Conservation (phyloP, 331 rosid genomes). For the Quercus phellos region DNA sequence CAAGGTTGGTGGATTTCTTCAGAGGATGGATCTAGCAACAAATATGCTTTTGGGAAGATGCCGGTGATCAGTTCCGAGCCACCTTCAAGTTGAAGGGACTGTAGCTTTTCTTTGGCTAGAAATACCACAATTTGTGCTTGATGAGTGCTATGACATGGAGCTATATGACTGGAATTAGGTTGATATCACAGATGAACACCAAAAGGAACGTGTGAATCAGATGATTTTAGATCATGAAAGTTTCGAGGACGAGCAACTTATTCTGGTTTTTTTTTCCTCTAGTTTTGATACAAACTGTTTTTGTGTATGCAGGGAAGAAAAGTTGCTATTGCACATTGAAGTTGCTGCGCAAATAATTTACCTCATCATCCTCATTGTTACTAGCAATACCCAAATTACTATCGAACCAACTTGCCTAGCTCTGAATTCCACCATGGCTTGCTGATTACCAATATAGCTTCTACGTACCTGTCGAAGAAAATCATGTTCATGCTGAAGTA, state of each 20-base stretch:
- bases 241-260: conserved; percentile 66
- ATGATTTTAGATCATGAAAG: conserved; percentile 87
- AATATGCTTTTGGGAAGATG: conserved; percentile 93
- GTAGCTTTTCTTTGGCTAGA: conserved; percentile 91
- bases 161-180: conserved; percentile 83
- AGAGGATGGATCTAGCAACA: conserved; percentile 91
- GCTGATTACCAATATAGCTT: too few species aligned
- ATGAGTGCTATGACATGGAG: conserved; percentile 97
- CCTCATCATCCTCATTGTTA: too few species aligned
- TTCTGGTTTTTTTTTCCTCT: background rate
- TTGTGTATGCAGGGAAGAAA: too few species aligned
- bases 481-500: too few species aligned
- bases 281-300: too few species aligned
- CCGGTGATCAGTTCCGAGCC: conserved; percentile 68
- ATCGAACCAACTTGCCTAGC: too few species aligned
- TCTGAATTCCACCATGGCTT: too few species aligned
- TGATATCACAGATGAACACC: conserved; percentile 59
- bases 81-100: conserved; percentile 82
- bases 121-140: conserved; percentile 61
- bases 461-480: too few species aligned
- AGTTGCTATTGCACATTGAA: too few species aligned
- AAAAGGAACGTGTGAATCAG: conserved; percentile 80
- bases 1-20: conserved; percentile 89
- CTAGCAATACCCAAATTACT: too few species aligned
- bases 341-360: too few species aligned